Evolutionary conservation across 2,329 filamentous ascomycete species (phyloP), one percentile per base, ranked within the genome.

Genomic region (Epichloe bromicola): DNA sequence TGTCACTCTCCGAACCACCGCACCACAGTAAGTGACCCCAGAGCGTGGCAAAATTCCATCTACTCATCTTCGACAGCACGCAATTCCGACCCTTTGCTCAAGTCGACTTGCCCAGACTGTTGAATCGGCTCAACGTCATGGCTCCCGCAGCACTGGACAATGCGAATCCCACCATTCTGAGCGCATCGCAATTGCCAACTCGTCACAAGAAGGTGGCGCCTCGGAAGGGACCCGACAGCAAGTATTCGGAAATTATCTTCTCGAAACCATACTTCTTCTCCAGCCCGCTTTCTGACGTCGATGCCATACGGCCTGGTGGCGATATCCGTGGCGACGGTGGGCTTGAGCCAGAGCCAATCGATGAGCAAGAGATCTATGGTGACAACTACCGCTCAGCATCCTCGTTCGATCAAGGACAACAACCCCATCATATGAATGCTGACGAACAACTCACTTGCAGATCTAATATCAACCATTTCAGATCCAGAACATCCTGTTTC

Each of bases 341-440:
- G 14, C 75, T 80, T 46, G 71, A 74, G 1, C 74, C 82, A 37
- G 90, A 97, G 60, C 86, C 86, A 52, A 95, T 98, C 58, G 93
- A 98, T 64, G 88, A 94, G 66, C 93, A 96, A 67, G 93, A 98
- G 69, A 91, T 98, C 41, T 98, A 91, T 65, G 89, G 88, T 93
- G 71, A 55, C 72, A 44, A 19, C 20, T 23, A 36, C 10, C 7
- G 15, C 17, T 26, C 38, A 10, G 17, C 15, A 26, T 37, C 17
- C 8, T 44, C 17, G 11, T 19, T 19, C 5, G 4, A 34, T 7
- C 14, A 6, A 26, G 33, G 17, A 12, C 15, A 20, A 20, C 19
- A 15, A 30, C 8, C 34, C 5, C n/a, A 30, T 26, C 12, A 5
- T 17, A 2, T 11, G 19, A n/a, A 15, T 5, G 20, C 34, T 50